A percentile compares a stretch with the other conserved stretches of the same genome.
phyloP scores from a whole-genome alignment of 2,329 filamentous ascomycete species.

The Coniochaeta pulveracea region DNA sequence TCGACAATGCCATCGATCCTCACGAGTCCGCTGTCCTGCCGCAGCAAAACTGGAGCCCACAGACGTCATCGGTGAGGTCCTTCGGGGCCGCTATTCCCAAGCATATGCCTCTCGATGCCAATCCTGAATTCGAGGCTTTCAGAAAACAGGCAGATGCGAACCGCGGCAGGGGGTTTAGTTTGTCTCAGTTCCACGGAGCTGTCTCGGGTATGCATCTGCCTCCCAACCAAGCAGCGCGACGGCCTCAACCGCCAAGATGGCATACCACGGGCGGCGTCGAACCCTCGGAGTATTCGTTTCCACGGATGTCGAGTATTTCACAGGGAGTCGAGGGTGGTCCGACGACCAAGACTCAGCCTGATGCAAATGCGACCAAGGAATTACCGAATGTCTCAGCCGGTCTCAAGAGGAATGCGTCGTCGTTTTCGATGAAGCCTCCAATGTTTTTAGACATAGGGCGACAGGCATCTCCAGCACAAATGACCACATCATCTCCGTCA shows the following conservation, averaged over 20 bases:
- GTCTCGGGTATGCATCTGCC: conserved; percentile 18
- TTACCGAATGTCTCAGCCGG: conserved; percentile 44
- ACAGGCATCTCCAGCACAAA: conserved; percentile 32
- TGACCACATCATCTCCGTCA: too few relatives aligned
- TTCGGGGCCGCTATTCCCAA: conserved; percentile 58
- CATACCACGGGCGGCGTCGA: conserved; percentile 37
- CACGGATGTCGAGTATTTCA: conserved; percentile 9
- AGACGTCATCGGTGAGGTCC: conserved; percentile 59
- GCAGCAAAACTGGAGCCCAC: conserved; percentile 64
- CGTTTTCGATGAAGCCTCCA: conserved; percentile 30
- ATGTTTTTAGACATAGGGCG: conserved; percentile 29
- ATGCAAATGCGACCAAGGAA: conserved; percentile 33
- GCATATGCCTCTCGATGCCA: conserved; percentile 60
- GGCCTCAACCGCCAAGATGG: conserved; percentile 33
- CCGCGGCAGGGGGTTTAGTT: conserved; percentile 33
- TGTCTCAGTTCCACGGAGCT: conserved; percentile 29
- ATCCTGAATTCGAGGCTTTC: conserved; percentile 76
- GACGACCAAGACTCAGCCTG: conserved; percentile 26
- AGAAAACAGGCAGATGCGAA: conserved; percentile 60
- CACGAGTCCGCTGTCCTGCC: conserved; percentile 53
- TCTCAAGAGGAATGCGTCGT: conserved; percentile 41
- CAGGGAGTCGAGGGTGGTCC: conserved; percentile 4
- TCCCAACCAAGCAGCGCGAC: conserved; percentile 16
- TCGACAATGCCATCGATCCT: conserved; percentile 49
- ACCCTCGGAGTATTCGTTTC: conserved; percentile 19